Conservation (phyloP, 441 rosid genomes). For the Corymbia calophylla region DNA sequence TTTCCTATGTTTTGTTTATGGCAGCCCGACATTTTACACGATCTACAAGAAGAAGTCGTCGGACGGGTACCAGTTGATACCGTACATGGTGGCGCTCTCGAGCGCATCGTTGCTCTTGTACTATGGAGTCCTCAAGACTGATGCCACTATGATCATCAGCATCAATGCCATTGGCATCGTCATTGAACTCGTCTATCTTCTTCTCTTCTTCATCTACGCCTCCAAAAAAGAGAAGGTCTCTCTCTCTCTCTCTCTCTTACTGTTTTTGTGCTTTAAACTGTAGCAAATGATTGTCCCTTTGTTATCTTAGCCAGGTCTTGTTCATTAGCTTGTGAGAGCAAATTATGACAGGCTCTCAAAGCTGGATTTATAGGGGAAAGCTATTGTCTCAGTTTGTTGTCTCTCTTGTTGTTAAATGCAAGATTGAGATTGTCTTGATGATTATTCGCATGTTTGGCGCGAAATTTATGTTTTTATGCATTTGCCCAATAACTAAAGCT, state of each 20-base stretch:
- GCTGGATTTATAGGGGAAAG: neutral
- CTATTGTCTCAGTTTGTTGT: neutral
- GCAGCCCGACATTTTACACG: slow-evolving; percentile 58
- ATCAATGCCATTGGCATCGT: slow-evolving; percentile 58
- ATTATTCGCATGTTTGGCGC: neutral
- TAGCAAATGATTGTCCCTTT: neutral
- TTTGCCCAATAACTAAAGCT: neutral
- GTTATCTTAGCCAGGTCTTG: neutral
- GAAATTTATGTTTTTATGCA: neutral
- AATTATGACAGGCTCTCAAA: neutral
- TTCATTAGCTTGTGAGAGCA: neutral
- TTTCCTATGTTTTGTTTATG: neutral
- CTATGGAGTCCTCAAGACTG: slow-evolving; percentile 52
- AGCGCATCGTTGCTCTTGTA: slow-evolving; percentile 53
- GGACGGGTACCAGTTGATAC: slow-evolving; percentile 64
- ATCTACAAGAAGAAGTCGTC: slow-evolving; percentile 62
- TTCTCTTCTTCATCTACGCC: slow-evolving; percentile 43
- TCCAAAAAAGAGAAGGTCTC: slow-evolving; percentile 44
- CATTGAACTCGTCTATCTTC: slow-evolving; percentile 42
- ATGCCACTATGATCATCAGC: slow-evolving; percentile 41
- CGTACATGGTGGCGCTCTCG: slow-evolving; percentile 49
- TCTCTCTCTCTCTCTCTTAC: neutral
- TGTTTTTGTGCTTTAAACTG: neutral
- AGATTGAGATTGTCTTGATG: neutral
- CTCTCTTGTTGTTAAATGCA: neutral